Conservation (phyloP, 371 early-diverging fungal genomes). For the Dichotomocladium elegans region DNA sequence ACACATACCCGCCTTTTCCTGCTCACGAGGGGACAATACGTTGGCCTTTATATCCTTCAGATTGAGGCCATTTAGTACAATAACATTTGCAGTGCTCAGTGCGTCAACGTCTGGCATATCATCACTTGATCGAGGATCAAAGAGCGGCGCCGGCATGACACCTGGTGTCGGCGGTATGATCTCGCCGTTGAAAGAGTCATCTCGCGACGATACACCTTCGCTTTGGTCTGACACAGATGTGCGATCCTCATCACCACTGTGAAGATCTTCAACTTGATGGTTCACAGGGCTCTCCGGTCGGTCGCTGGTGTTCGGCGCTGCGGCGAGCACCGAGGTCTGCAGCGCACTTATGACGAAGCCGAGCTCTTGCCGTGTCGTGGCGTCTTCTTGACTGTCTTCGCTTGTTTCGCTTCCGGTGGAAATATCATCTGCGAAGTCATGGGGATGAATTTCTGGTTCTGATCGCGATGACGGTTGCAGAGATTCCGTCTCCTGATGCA, state of each 20-base stretch:
- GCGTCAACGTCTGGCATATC: slow-evolving; percentile 35
- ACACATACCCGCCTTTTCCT: slow-evolving; percentile 45
- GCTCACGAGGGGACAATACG: slow-evolving; percentile 45
- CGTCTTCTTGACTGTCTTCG: slow-evolving; percentile 2
- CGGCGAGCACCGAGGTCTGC: slow-evolving; percentile 4
- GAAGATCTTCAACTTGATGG: slow-evolving; percentile 5
- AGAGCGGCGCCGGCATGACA: slow-evolving; percentile 9
- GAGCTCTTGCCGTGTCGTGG: slow-evolving; percentile 11
- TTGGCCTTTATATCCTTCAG: slow-evolving; percentile 41
- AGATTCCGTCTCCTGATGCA: too few relatives aligned
- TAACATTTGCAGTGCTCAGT: slow-evolving; percentile 36
- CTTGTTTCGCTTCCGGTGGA: slow-evolving; percentile 14
- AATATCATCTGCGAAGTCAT: slow-evolving; percentile 11
- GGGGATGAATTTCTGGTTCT: background rate
- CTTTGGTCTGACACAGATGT: background rate
- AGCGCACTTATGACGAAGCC: slow-evolving; percentile 16
- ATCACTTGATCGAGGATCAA: slow-evolving; percentile 14
- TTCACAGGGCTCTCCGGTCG: background rate
- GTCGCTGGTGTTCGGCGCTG: background rate
- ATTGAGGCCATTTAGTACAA: slow-evolving; percentile 33
- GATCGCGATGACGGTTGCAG: background rate
- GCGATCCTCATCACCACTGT: slow-evolving; percentile 13
- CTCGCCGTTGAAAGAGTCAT: slow-evolving; percentile 3
- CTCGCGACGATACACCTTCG: background rate
- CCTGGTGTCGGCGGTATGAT: slow-evolving; percentile 25